Evolutionary conservation across 306 rosid species (phyloP).

Genomic region (Cyclanthera cordifolia): DNA sequence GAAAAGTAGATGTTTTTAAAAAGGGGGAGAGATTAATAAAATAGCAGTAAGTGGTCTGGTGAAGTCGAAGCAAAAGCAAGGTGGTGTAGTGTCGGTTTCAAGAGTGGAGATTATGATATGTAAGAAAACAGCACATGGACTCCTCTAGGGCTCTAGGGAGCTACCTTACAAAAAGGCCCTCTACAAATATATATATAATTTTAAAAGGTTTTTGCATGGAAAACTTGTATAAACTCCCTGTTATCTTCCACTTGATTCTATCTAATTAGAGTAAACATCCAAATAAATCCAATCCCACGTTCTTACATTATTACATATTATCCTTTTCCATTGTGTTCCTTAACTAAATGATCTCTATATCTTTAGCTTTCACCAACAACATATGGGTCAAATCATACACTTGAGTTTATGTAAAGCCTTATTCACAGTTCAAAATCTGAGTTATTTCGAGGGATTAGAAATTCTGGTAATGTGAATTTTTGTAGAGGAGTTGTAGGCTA

Average conservation of each 20-base stretch:
- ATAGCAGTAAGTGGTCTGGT: conserved; percentile 37
- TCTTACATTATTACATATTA: neutral
- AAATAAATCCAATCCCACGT: neutral
- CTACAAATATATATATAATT: conserved; percentile 3
- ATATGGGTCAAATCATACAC: neutral
- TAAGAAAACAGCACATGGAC: conserved; percentile 63
- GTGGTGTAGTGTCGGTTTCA: neutral
- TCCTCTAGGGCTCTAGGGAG: conserved; percentile 27
- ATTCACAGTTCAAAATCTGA: no score
- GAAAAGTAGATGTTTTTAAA: conserved; percentile 18
- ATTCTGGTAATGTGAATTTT: no score
- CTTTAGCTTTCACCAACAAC: neutral
- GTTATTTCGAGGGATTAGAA: no score
- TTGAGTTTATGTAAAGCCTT: neutral
- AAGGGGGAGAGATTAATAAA: neutral
- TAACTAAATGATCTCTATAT: neutral
- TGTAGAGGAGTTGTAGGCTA: no score
- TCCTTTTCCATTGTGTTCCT: conserved; percentile 14
- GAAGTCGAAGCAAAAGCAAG: conserved; percentile 63
- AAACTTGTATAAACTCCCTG: neutral
- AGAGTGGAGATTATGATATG: conserved; percentile 45
- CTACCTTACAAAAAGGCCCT: conserved; percentile 44
- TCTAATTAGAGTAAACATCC: neutral
- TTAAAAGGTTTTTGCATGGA: conserved; percentile 20
- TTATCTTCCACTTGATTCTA: conserved; percentile 7